Conservation (phyloP, 352 stramenopile species). For the Pythium monospermum region DNA sequence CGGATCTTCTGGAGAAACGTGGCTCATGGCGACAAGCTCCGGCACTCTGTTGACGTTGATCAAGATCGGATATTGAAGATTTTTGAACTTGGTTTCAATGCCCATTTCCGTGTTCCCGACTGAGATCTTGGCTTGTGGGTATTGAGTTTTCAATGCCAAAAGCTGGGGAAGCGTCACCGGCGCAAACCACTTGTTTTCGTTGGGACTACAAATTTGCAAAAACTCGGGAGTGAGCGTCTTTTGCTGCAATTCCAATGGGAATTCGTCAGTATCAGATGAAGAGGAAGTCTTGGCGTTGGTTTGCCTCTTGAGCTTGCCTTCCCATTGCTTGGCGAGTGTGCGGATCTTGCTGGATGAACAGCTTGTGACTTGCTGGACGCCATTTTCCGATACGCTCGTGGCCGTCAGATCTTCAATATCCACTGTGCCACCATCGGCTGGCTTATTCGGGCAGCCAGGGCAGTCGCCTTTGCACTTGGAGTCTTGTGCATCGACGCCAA, state of each 20-base stretch:
- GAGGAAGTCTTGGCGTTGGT: no score
- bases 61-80: constrained; percentile 65
- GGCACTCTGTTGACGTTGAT: constrained; percentile 70
- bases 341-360: constrained; percentile 71
- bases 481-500: constrained; percentile 57
- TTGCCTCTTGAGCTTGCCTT: constrained; percentile 19
- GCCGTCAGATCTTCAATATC: constrained; percentile 53
- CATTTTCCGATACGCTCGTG: constrained; percentile 15
- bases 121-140: constrained; percentile 88
- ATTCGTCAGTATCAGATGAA: no score
- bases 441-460: constrained; percentile 64
- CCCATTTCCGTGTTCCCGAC: constrained; percentile 97
- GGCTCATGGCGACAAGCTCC: constrained; percentile 44
- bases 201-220: constrained; percentile 61
- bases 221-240: constrained; percentile 45
- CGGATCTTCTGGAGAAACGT: constrained; percentile 29
- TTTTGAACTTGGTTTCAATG: constrained; percentile 95
- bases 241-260: constrained; percentile 59
- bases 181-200: constrained; percentile 91
- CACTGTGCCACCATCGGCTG: constrained; percentile 29
- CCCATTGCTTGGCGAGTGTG: constrained; percentile 35
- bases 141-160: constrained; percentile 80
- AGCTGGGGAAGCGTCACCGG: constrained; percentile 88
- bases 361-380: constrained; percentile 38
- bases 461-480: constrained; percentile 64